Conservation (phyloP, 2,329 filamentous ascomycete species). For the Teratosphaeria zuluensis region DNA sequence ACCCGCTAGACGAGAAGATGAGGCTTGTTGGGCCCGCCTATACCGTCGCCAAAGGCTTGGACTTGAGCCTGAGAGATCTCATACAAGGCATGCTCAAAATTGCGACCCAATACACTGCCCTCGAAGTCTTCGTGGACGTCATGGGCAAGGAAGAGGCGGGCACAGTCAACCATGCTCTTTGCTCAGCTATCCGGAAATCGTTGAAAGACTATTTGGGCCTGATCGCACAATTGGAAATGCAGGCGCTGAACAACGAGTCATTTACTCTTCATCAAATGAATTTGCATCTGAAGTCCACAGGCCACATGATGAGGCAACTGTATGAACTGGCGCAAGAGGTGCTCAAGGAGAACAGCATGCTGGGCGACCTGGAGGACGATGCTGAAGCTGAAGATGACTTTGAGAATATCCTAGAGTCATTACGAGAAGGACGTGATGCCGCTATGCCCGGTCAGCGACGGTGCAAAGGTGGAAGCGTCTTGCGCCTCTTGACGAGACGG, state of each 20-base stretch:
- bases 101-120: constrained; percentile 83
- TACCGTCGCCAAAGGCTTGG: constrained; percentile 69
- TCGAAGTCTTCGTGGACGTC: constrained; percentile 88
- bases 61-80: constrained; percentile 83
- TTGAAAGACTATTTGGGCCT: constrained; percentile 90
- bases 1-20: constrained; percentile 77
- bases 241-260: constrained; percentile 75
- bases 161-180: constrained; percentile 88
- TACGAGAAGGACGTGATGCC: constrained; percentile 78
- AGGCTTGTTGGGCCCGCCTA: constrained; percentile 74
- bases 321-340: constrained; percentile 83
- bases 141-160: constrained; percentile 90
- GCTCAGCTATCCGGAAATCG: constrained; percentile 84
- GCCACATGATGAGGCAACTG: constrained; percentile 83
- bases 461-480: constrained; percentile 93
- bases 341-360: constrained; percentile 73
- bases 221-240: constrained; percentile 85
- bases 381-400: constrained; percentile 66
- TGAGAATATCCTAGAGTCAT: constrained; percentile 83
- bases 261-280: constrained; percentile 93
- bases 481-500: constrained; percentile 75
- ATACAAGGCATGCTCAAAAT: constrained; percentile 84
- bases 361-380: constrained; percentile 60
- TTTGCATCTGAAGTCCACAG: constrained; percentile 79
- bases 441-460: constrained; percentile 80